Evolutionary conservation across 1,284 basidiomycete species (phyloP).

Genomic region (Ceratobasidium sp.): DNA sequence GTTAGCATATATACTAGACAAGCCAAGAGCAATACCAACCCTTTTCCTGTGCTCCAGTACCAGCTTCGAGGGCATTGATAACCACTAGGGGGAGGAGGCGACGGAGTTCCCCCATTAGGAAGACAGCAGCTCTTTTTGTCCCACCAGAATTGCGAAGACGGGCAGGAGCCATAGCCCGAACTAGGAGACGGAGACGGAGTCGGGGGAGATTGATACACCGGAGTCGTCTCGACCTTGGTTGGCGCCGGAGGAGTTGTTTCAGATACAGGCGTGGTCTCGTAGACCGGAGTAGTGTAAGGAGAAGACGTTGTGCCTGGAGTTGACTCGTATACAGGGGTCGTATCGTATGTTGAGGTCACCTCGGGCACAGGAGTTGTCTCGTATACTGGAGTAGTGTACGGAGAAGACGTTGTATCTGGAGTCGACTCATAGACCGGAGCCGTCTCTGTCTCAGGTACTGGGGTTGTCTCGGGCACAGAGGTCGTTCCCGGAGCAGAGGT

Average conservation of each 20-base stretch:
- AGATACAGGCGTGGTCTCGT: background rate
- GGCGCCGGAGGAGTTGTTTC: background rate
- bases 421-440: background rate
- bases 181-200: background rate
- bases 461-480: slow-evolving; percentile 3
- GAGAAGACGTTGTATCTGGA: background rate
- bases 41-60: slow-evolving; percentile 12
- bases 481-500: background rate
- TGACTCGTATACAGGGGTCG: background rate
- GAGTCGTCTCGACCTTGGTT: background rate
- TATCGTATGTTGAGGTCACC: no score
- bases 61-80: slow-evolving; percentile 11
- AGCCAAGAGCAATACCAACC: background rate
- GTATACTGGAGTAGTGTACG: background rate
- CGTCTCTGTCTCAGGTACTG: no score
- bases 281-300: background rate
- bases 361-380: background rate
- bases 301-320: background rate
- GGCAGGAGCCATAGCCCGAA: slow-evolving; percentile 2
- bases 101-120: slow-evolving; percentile 17
- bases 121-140: slow-evolving; percentile 17
- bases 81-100: slow-evolving; percentile 19
- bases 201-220: background rate
- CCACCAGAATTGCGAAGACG: slow-evolving; percentile 25
- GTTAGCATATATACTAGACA: background rate